phyloP scores from a whole-genome alignment of 176 grass and related monocot genomes.

The Eragrostis curvula region DNA sequence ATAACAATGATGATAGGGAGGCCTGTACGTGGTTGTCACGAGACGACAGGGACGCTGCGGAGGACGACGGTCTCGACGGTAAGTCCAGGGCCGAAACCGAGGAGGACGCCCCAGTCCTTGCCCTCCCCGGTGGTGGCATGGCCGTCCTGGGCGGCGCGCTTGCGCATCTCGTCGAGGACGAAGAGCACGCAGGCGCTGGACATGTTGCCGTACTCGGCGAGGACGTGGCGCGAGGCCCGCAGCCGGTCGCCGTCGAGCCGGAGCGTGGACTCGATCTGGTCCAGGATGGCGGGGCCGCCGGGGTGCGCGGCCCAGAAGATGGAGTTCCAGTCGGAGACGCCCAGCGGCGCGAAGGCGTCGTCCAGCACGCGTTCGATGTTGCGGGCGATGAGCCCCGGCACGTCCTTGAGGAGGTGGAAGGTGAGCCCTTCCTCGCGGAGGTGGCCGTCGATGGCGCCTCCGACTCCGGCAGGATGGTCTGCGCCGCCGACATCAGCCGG shows the following conservation, averaged over 20 bases:
- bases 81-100: conserved; percentile 39
- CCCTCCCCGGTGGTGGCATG: conserved; percentile 56
- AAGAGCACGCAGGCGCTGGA: too few species aligned
- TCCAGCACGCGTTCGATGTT: conserved; percentile 51
- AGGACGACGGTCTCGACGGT: too few species aligned
- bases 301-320: conserved; percentile 66
- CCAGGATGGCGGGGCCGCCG: conserved; percentile 59
- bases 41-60: too few species aligned
- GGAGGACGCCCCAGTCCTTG: conserved; percentile 53
- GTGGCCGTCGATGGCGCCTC: conserved; percentile 61
- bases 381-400: conserved; percentile 47
- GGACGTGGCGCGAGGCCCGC: too few species aligned
- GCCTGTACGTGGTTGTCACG: too few species aligned
- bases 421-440: conserved; percentile 54
- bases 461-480: conserved; percentile 59
- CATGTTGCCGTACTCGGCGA: too few species aligned
- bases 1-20: too few species aligned
- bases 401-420: conserved; percentile 60
- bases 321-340: conserved; percentile 62
- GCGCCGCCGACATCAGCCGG: too few species aligned
- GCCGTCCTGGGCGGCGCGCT: conserved; percentile 47
- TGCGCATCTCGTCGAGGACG: conserved; percentile 66
- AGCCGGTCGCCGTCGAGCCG: too few species aligned
- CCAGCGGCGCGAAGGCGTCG: conserved; percentile 48
- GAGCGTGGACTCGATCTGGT: too few species aligned